These are phyloP conservation scores for Tetrapyrgos nigripes DNA, from an alignment of 1,284 basidiomycete genomes.

Conservation along the genomic window DNA sequence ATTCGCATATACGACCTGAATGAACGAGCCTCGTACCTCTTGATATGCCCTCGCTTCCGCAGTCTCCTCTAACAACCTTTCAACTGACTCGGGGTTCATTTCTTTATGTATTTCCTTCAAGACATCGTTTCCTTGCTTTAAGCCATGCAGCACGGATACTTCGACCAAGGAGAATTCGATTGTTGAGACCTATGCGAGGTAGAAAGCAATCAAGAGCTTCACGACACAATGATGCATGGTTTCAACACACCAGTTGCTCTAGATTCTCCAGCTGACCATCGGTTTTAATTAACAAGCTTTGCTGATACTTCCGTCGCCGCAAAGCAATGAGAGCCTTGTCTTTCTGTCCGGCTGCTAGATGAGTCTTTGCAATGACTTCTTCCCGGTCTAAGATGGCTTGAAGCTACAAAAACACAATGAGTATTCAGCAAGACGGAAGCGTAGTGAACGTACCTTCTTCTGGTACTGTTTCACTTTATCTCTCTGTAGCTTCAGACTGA, in stretches of 20 bases:
- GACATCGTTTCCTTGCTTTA: conserved; percentile 93
- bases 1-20: conserved; percentile 7
- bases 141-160: conserved; percentile 89
- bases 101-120: conserved; percentile 94
- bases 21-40: conserved; percentile 55
- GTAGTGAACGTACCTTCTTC: conserved; percentile 70
- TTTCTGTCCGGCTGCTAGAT: conserved; percentile 84
- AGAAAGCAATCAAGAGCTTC: background rate
- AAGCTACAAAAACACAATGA: conserved; percentile 60
- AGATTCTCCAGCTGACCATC: conserved; percentile 90
- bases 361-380: conserved; percentile 86
- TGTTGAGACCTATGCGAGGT: conserved; percentile 76
- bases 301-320: conserved; percentile 92
- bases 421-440: background rate
- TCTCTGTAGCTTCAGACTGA: conserved; percentile 89
- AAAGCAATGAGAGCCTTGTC: conserved; percentile 88
- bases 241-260: conserved; percentile 80
- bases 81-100: conserved; percentile 92
- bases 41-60: conserved; percentile 94
- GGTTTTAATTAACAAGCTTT: conserved; percentile 86
- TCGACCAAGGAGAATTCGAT: conserved; percentile 98
- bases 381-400: conserved; percentile 89
- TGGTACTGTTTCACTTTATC: conserved; percentile 97
- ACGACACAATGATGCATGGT: background rate
- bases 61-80: conserved; percentile 91